A percentile compares a stretch with the other conserved stretches of the same genome.
These are phyloP conservation scores for Diaporthe helianthi DNA, from an alignment of 2,329 filamentous ascomycete species.

Conservation along the genomic window DNA sequence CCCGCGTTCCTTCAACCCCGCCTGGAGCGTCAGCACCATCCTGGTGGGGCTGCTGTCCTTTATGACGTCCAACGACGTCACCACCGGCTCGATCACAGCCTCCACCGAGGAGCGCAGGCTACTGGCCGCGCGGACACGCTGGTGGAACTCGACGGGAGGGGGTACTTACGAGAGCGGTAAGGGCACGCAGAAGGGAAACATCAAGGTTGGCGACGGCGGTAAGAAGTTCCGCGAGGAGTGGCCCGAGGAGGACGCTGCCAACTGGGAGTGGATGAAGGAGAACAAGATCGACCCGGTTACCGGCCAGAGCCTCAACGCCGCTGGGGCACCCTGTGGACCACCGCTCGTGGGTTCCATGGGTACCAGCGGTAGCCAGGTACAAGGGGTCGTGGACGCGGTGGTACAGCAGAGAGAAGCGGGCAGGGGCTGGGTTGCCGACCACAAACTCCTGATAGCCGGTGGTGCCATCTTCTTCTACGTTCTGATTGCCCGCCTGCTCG, in stretches of 20 bases:
- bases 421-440: constrained; percentile 79
- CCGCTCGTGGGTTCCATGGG: constrained; percentile 64
- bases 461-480: constrained; percentile 82
- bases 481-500: constrained; percentile 76
- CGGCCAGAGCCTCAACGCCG: constrained; percentile 68
- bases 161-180: constrained; percentile 69
- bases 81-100: constrained; percentile 85
- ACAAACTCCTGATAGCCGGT: constrained; percentile 78
- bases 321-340: constrained; percentile 53
- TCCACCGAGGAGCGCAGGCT: constrained; percentile 78
- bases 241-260: constrained; percentile 87
- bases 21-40: constrained; percentile 98
- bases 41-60: constrained; percentile 93
- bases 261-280: constrained; percentile 90
- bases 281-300: constrained; percentile 80
- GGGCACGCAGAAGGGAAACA: constrained; percentile 71
- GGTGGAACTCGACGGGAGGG: constrained; percentile 97
- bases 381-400: constrained; percentile 78
- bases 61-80: constrained; percentile 99
- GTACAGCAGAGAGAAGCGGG: constrained; percentile 80
- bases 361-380: constrained; percentile 68
- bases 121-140: constrained; percentile 78
- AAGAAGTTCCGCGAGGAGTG: constrained; percentile 89
- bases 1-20: constrained; percentile 96
- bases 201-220: constrained; percentile 91